Evolutionary conservation across 2,329 filamentous ascomycete genomes (phyloP), one percentile per base, ranked within the genome.

Genomic region (Botrytis elliptica): DNA sequence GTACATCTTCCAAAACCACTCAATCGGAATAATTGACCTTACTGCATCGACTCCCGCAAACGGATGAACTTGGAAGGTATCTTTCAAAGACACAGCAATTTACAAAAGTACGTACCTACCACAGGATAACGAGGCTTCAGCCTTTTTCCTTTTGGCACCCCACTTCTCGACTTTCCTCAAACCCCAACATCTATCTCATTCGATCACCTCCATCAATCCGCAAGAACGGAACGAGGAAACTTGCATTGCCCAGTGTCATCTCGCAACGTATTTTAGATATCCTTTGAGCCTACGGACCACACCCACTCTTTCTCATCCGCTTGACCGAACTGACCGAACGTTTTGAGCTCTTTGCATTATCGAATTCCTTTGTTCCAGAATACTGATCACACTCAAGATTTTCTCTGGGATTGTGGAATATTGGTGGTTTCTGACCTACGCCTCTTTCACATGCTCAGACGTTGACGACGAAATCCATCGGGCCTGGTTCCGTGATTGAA

Each of bases 291-390:
- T 22, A n/a, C 49, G 22, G 62, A 68, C 33, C 36, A 14, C 65
- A 59, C 18, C 46, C 66, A 60, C 29, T 40, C 57, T 59, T 60
- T 33, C 40, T 60, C 66, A 72, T 68, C 71, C 71, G 71, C 40
- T 72, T 72, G 71, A 59, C 71, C 70, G 70, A 67, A 55, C 52
- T 49, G 52, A 46, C n/a, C 38, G 22, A 40, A 6, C 33, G 14
- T 33, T 29, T 71, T 64, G 40, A 40, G 62, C 44, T 67, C 4
- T 20, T 42, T 57, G 60, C 60, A 66, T 64, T 29, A 40, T 52
- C 59, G 60, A 44, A 20, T 55, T 44, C 70, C 46, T 38, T 38
- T 12, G 33, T 67, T 40, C 33, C 46, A 40, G 36, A 38, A 40
- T 16, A 40, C 46, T 55, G 36, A 55, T 55, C 65, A 42, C 25